phyloP scores from a whole-genome alignment of 1,284 basidiomycete species.

The Taiwanofungus camphoratus region DNA sequence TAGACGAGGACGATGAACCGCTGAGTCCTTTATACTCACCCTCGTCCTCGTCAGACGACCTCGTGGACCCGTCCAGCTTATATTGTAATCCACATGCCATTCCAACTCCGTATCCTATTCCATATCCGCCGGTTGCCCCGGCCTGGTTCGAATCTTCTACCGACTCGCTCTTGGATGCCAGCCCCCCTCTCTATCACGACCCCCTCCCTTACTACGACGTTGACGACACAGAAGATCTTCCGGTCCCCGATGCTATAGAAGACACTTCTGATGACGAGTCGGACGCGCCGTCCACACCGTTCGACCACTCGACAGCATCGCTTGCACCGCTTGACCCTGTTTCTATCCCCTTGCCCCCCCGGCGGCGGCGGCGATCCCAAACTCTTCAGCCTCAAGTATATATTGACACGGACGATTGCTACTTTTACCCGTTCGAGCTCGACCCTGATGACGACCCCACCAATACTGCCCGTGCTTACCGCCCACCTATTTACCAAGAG shows the following conservation, averaged over 20 bases:
- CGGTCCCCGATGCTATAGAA: slow-evolving; percentile 74
- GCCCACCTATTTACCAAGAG: slow-evolving; percentile 43
- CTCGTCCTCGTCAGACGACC: slow-evolving; percentile 68
- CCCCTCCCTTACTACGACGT: slow-evolving; percentile 55
- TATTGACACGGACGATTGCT: slow-evolving; percentile 50
- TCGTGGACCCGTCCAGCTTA: slow-evolving; percentile 40
- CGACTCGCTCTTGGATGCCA: slow-evolving; percentile 33
- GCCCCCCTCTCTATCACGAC: slow-evolving; percentile 41
- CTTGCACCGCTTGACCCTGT: slow-evolving; percentile 35
- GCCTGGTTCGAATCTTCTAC: slow-evolving; percentile 39
- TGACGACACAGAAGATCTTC: slow-evolving; percentile 60
- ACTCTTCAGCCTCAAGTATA: slow-evolving; percentile 45
- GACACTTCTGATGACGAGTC: slow-evolving; percentile 80
- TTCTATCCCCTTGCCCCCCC: slow-evolving; percentile 43
- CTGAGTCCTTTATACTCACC: slow-evolving; percentile 58
- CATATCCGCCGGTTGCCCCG: slow-evolving; percentile 56
- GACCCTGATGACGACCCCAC: slow-evolving; percentile 47
- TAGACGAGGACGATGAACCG: slow-evolving; percentile 41
- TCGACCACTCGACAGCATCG: slow-evolving; percentile 34
- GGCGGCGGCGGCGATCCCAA: slow-evolving; percentile 40
- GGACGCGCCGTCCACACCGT: slow-evolving; percentile 57
- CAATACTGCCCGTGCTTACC: slow-evolving; percentile 37
- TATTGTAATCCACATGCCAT: slow-evolving; percentile 44
- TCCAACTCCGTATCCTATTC: slow-evolving; percentile 53
- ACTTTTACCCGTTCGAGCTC: slow-evolving; percentile 57